Evolutionary conservation across 2,329 filamentous ascomycete species (phyloP).

Genomic region (Cordyceps javanica): DNA sequence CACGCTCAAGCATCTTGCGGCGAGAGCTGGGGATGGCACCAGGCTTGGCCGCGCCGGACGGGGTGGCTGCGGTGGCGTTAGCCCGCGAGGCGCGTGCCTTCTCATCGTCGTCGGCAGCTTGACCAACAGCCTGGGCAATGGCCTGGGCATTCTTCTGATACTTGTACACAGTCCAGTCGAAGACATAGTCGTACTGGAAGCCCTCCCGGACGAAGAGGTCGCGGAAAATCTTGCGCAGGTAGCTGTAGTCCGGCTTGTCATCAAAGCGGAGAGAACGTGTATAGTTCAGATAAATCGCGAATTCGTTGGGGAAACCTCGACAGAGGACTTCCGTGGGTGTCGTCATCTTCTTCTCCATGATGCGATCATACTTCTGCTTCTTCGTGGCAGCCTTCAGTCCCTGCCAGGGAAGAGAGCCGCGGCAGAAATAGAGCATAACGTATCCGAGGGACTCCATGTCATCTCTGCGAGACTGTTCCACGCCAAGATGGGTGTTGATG

Average conservation of each 20-base stretch:
- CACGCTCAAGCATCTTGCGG: slow-evolving; percentile 76
- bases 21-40: slow-evolving; percentile 70
- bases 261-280: slow-evolving; percentile 97
- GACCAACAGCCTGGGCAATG: slow-evolving; percentile 74
- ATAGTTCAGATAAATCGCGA: slow-evolving; percentile 99
- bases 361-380: slow-evolving; percentile 99
- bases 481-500: slow-evolving; percentile 97
- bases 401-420: slow-evolving; percentile 97
- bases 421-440: slow-evolving; percentile 99
- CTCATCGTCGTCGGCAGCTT: slow-evolving; percentile 63
- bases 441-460: slow-evolving; percentile 99
- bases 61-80: slow-evolving; percentile 57
- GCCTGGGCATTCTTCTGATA: slow-evolving; percentile 99
- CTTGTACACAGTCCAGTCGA: slow-evolving; percentile 99
- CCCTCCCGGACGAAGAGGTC: slow-evolving; percentile 98
- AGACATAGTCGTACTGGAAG: slow-evolving; percentile 99
- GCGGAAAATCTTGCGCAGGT: slow-evolving; percentile 99
- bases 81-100: slow-evolving; percentile 65
- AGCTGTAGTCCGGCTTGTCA: slow-evolving; percentile 99
- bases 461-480: slow-evolving; percentile 97
- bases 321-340: slow-evolving; percentile 97
- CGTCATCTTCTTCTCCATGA: slow-evolving; percentile 99
- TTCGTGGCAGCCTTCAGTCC: slow-evolving; percentile 97
- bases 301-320: slow-evolving; percentile 98
- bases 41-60: slow-evolving; percentile 60